Percentiles rank a stretch among this genome's conserved stretches.
These are phyloP conservation scores for Sporothrix phasma DNA, from an alignment of 2,329 filamentous ascomycete genomes.

Conservation along the genomic window DNA sequence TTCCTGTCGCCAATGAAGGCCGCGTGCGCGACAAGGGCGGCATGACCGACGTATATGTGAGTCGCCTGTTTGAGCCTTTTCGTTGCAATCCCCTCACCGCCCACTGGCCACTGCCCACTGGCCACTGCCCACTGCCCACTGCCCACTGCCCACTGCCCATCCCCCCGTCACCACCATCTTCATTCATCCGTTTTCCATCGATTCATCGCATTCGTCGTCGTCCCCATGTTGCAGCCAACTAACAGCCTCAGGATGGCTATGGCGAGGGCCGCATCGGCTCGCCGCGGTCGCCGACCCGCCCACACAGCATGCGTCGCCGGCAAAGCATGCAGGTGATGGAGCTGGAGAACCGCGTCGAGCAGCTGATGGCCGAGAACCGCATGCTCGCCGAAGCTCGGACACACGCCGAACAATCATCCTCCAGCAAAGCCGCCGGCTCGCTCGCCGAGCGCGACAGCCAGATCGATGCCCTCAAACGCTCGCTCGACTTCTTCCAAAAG, in stretches of 20 bases:
- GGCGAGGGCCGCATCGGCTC: slow-evolving; percentile 80
- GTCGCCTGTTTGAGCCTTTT: slow-evolving; percentile 32
- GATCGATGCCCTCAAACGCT: slow-evolving; percentile 71
- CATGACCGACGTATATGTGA: slow-evolving; percentile 92
- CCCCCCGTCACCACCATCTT: not conserved
- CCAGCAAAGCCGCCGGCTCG: slow-evolving; percentile 55
- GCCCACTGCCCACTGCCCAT: not conserved
- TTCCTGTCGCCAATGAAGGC: slow-evolving; percentile 77
- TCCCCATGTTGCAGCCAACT: not conserved
- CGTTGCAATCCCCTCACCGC: too few species aligned
- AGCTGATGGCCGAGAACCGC: slow-evolving; percentile 76
- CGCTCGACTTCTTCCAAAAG: slow-evolving; percentile 68
- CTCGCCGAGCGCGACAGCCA: slow-evolving; percentile 77
- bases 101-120: not conserved
- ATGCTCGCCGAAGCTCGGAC: slow-evolving; percentile 62
- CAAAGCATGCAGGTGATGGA: slow-evolving; percentile 97
- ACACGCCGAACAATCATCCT: slow-evolving; percentile 50
- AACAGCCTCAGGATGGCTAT: slow-evolving; percentile 64
- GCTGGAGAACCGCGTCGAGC: slow-evolving; percentile 75
- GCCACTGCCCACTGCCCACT: not conserved
- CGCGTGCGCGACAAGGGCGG: slow-evolving; percentile 64
- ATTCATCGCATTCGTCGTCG: slow-evolving; percentile 5
- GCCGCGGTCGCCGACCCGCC: slow-evolving; percentile 83
- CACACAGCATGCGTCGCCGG: slow-evolving; percentile 89
- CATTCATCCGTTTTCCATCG: not conserved